Conservation (phyloP, 306 rosid species). For the Dryas octopetala region DNA sequence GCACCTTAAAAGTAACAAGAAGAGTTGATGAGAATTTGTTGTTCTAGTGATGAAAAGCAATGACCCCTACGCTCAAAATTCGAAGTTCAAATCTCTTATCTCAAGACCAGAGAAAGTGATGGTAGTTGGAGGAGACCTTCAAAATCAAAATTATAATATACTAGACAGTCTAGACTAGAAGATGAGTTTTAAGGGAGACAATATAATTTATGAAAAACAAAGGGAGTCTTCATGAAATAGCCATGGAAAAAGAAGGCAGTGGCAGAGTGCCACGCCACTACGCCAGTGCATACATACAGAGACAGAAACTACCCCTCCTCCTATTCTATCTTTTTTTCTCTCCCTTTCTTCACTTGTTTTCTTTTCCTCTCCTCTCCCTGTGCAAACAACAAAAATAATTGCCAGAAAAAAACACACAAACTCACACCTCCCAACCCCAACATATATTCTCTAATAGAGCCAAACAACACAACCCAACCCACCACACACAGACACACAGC, state of each 20-base stretch:
- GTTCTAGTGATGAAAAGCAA: too few species aligned
- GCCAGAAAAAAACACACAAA: slow-evolving; percentile 15
- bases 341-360: neutral
- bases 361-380: neutral
- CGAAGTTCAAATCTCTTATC: too few species aligned
- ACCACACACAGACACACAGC: neutral
- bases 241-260: neutral
- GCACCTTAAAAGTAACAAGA: too few species aligned
- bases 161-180: too few species aligned
- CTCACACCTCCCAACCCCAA: slow-evolving; percentile 13
- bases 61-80: too few species aligned
- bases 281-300: slow-evolving; percentile 1
- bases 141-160: too few species aligned
- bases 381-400: slow-evolving; percentile 19
- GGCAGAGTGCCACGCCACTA: slow-evolving; percentile 18
- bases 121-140: too few species aligned
- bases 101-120: too few species aligned
- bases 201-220: too few species aligned
- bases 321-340: neutral
- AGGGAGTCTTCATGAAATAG: neutral
- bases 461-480: slow-evolving; percentile 10
- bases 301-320: neutral
- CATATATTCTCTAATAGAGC: slow-evolving; percentile 17
- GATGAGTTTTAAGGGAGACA: too few species aligned
- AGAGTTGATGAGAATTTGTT: too few species aligned